Base-by-base conservation (phyloP, 2,329 filamentous ascomycete genomes). In the Pseudopyricularia cyperi region DNA sequence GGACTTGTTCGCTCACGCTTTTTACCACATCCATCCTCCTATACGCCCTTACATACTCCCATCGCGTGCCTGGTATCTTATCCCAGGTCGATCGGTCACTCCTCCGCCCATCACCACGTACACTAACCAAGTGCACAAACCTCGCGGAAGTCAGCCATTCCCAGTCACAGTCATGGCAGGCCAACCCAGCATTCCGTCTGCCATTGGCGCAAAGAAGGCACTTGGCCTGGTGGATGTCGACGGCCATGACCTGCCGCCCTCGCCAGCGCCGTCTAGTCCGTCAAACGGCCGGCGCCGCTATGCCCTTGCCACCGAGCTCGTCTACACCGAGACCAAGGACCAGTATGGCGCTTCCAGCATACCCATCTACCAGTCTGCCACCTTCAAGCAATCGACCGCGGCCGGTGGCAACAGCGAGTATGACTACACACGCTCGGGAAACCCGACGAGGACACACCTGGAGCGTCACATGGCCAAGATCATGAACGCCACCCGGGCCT, bases 381-480 rank as follows among this genome's bases (percentile, higher is more conserved):
- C 93, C 35, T 98, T 98, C 76, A 98, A 98, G 72, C 93, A 97
- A 70, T 80, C 79, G 22, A 88, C 85, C 17, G 85, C 86, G 56
- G 76, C 70, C 46, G 89, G 87, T 54, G 89, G 88, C 55, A 86
- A 80, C 63, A 37, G 32, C 48, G 90, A 97, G 68, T 98, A 97
- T 69, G 93, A 98, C 73, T 98, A 98, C 73, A 97, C 93, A 55
- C 87, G 94, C 55, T 97, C 90, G 34, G 93, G 93, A 53, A 98
- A 98, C 66, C 93, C 93, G 17, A 98, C 93, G 54, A 82, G 93
- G 58, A 95, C 91, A 33, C 93, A 98, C 64, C 80, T 98, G 56
- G 93, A 98, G 73, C 83, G 91, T 54, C 93, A 98, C 68, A 75
- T 98, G 61, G 93, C 94, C 63, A 98, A 98, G 79, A 95, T 98